Evolutionary conservation across 1,284 basidiomycete species (phyloP), one percentile per base, ranked within the genome.

Genomic region (Trichosporon inkin): DNA sequence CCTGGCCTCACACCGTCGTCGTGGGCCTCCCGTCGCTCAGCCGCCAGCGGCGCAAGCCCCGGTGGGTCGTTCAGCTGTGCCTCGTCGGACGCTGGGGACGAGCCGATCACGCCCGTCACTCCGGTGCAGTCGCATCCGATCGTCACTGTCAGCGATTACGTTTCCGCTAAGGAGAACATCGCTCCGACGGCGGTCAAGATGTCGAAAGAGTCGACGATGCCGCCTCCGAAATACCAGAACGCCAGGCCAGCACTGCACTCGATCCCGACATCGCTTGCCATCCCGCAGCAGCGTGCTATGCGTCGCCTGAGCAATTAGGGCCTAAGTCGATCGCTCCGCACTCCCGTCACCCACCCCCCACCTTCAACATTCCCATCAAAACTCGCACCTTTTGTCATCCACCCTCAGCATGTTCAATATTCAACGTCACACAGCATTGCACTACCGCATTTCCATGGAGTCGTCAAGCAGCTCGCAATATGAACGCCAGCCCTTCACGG

Each of bases 61-160:
- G 67, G 67, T 44, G 69, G 68, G 35, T 72, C 67, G 22, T 68
- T 68, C 57, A 74, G 72, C 34, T 74, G 75, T 57, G 66, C 75
- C 1, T 77, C 76, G 0, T 76, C 74, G 16, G 76, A 79, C 57
- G 74, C 74, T 8, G 76, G 76, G 37, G 76, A 78, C 58, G 76
- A 78, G 49, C 76, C 76, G 28, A 65, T 75, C 34, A 78, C 75
- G 10, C 77, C 77, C 11, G 73, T 76, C 67, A 78, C 77, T 8
- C 76, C 77, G 35, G 64, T 73, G 37, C 67, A 73, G 61, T 61
- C 66, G 35, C 68, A 71, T 53, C 65, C 73, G 4, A 70, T 71
- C 57, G 62, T 64, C 11, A n/a, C 55, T 37, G 51, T 39, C 56
- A 16, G 17, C 56, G 56, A 60, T 56, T 65, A 64, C n/a, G 62